Evolutionary conservation across 176 grass and related monocot species (phyloP).

Genomic region (Elaeis guineensis): DNA sequence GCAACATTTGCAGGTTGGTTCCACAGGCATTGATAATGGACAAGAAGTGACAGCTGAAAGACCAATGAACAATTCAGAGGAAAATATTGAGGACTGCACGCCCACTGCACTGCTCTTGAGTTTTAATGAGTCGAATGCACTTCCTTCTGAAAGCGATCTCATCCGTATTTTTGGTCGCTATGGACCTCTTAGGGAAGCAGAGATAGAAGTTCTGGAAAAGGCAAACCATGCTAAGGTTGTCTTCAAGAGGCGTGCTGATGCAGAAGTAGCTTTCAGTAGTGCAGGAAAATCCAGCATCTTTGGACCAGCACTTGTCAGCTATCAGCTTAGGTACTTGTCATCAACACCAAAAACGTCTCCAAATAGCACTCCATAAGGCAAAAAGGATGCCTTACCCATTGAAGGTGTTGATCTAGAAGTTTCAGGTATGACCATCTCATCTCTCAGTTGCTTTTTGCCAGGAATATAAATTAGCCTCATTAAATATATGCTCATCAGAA

Average conservation of each 20-base stretch:
- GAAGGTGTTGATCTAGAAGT: conserved; percentile 19
- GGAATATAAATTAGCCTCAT: no score
- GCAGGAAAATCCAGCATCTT: conserved; percentile 37
- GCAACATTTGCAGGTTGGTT: conserved; percentile 2
- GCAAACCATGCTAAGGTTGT: conserved; percentile 41
- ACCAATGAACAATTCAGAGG: conserved; percentile 6
- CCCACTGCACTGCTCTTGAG: conserved; percentile 28
- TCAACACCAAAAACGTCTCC: conserved; percentile 20
- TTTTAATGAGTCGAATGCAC: conserved; percentile 31
- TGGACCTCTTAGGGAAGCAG: conserved; percentile 39
- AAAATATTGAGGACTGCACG: conserved; percentile 19
- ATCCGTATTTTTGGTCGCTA: conserved; percentile 43
- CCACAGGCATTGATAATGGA: background rate
- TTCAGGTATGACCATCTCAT: background rate
- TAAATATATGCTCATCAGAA: no score
- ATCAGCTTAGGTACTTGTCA: conserved; percentile 39
- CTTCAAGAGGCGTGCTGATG: conserved; percentile 41
- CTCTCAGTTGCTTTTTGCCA: background rate
- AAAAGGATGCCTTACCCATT: conserved; percentile 3
- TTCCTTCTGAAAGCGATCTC: conserved; percentile 52
- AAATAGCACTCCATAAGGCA: conserved; percentile 2
- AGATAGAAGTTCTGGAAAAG: conserved; percentile 36
- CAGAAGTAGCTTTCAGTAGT: conserved; percentile 38
- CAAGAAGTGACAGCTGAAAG: conserved; percentile 20
- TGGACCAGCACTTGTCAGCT: conserved; percentile 39